Percentiles rank a stretch among this genome's conserved stretches.
Evolutionary conservation across 1,284 basidiomycete species (phyloP).

Genomic region (Hortiboletus rubellus): DNA sequence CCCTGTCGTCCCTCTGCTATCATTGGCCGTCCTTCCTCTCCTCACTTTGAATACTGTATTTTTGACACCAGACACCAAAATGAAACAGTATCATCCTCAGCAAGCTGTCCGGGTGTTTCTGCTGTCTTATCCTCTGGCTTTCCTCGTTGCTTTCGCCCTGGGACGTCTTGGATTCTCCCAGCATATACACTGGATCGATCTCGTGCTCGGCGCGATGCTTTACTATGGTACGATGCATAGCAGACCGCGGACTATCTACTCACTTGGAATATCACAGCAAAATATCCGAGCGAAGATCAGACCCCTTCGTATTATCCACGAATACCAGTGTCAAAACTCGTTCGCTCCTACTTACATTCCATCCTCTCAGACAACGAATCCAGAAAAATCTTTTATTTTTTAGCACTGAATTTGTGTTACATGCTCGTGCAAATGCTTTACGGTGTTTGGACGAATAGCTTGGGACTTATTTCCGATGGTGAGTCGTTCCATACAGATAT

Average conservation of each 20-base stretch:
- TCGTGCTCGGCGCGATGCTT: conserved; percentile 50
- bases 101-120: conserved; percentile 53
- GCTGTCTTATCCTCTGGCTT: conserved; percentile 53
- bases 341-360: conserved; percentile 79
- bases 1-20: conserved; percentile 49
- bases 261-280: conserved; percentile 42
- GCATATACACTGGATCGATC: conserved; percentile 54
- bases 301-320: conserved; percentile 47
- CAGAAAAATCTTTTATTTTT: conserved; percentile 95
- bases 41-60: conserved; percentile 60
- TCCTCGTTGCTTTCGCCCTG: conserved; percentile 45
- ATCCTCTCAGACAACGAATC: conserved; percentile 91
- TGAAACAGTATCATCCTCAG: conserved; percentile 47
- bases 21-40: conserved; percentile 57
- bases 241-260: background rate
- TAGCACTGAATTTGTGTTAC: conserved; percentile 92
- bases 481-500: conserved; percentile 27
- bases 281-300: conserved; percentile 52
- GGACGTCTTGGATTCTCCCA: conserved; percentile 58
- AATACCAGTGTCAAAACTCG: conserved; percentile 56
- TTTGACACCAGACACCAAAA: conserved; percentile 52
- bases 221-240: conserved; percentile 51
- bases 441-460: conserved; percentile 96
- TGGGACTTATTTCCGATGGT: conserved; percentile 98
- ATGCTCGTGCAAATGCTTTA: conserved; percentile 97